phyloP scores from a whole-genome alignment of 2,329 filamentous ascomycete genomes.

The Aspergillus fumigatus region DNA sequence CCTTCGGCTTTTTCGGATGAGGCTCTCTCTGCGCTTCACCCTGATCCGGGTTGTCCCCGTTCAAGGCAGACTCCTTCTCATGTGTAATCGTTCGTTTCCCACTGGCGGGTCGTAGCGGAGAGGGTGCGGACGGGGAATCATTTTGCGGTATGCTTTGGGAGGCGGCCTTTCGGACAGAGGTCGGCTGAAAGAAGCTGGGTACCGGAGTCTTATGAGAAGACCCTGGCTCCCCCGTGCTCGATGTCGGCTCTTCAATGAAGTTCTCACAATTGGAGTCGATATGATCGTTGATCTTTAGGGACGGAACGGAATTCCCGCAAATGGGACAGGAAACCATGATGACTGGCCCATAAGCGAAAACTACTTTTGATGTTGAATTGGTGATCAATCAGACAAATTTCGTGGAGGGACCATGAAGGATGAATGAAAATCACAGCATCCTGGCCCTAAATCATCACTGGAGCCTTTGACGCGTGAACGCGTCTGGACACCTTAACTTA shows the following conservation, averaged over 20 bases:
- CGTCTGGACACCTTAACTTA: background rate
- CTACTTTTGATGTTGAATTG: background rate
- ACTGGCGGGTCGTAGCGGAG: conserved; percentile 22
- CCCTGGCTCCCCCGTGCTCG: conserved; percentile 41
- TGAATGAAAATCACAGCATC: background rate
- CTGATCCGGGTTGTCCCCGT: conserved; percentile 14
- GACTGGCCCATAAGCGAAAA: background rate
- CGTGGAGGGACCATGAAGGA: background rate
- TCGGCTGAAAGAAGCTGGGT: conserved; percentile 53
- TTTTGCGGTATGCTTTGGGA: conserved; percentile 20
- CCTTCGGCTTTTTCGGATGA: conserved; percentile 62
- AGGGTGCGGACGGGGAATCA: conserved; percentile 19
- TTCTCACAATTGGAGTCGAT: conserved; percentile 77
- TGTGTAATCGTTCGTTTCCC: conserved; percentile 31
- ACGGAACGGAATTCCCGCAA: conserved; percentile 58
- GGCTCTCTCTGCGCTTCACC: conserved; percentile 34
- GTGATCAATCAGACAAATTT: background rate
- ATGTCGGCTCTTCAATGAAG: conserved; percentile 52
- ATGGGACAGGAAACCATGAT: conserved; percentile 71
- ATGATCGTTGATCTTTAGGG: conserved; percentile 74
- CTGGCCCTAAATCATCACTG: background rate
- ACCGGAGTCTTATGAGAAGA: conserved; percentile 39
- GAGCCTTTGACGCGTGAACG: background rate
- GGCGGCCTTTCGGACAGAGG: conserved; percentile 42
- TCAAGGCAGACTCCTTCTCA: conserved; percentile 20